These are phyloP conservation scores for Quercus suber DNA, from an alignment of 306 rosid species.

Conservation along the genomic window DNA sequence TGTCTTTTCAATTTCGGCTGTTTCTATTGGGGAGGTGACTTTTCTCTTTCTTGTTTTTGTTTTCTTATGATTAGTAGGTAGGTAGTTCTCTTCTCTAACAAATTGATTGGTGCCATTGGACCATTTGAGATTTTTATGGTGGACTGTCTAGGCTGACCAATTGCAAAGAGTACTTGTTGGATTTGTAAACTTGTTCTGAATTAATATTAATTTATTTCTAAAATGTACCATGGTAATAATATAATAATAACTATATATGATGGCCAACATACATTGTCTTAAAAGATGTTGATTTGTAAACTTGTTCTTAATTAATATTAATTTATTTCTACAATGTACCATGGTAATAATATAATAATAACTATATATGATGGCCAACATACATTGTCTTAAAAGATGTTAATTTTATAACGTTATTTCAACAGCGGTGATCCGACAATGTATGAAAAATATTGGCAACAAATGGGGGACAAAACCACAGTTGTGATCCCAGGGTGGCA, in stretches of 20 bases:
- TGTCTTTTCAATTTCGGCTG: background rate
- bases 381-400: slow-evolving; percentile 6
- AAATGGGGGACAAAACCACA: slow-evolving; percentile 57
- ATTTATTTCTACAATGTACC: background rate
- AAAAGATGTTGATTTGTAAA: background rate
- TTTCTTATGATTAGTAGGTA: background rate
- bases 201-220: background rate
- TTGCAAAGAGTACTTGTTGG: background rate
- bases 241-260: background rate
- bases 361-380: background rate
- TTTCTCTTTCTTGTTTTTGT: background rate
- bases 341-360: background rate
- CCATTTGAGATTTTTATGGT: background rate
- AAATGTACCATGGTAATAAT: background rate
- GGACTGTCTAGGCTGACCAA: background rate
- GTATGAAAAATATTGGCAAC: slow-evolving; percentile 70
- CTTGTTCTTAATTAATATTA: background rate
- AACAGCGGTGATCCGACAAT: slow-evolving; percentile 89
- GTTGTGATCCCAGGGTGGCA: slow-evolving; percentile 78
- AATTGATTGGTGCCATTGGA: too few relatives aligned
- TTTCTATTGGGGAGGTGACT: background rate
- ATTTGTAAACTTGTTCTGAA: background rate
- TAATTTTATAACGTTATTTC: background rate
- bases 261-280: too few relatives aligned
- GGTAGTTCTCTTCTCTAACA: too few relatives aligned